A percentile compares a stretch with the other conserved stretches of the same genome.
Conservation (phyloP, 2,329 filamentous ascomycete species). For the Stemphylium lycopersici region DNA sequence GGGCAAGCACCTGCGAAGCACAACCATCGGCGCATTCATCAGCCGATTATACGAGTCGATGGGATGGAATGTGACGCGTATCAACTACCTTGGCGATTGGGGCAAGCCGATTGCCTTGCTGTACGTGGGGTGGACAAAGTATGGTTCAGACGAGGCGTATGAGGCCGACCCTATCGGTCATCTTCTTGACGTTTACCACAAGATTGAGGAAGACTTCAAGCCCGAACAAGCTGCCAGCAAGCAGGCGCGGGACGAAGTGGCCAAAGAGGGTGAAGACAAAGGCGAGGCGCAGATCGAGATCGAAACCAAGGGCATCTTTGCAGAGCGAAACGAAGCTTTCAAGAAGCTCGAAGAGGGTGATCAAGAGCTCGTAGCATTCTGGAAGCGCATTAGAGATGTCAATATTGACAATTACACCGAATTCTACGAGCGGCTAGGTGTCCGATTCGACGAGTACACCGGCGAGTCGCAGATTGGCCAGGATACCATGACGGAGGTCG, state of each 20-base stretch:
- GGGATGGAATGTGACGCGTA: slow-evolving; percentile 66
- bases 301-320: slow-evolving; percentile 40
- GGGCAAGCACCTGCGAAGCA: slow-evolving; percentile 69
- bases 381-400: slow-evolving; percentile 70
- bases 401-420: slow-evolving; percentile 71
- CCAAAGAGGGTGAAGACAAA: slow-evolving; percentile 59
- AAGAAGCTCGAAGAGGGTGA: slow-evolving; percentile 74
- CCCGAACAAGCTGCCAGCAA: slow-evolving; percentile 62
- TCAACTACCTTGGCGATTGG: slow-evolving; percentile 75
- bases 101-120: slow-evolving; percentile 68
- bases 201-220: slow-evolving; percentile 66
- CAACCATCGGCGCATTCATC: slow-evolving; percentile 68
- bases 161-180: slow-evolving; percentile 71
- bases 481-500: slow-evolving; percentile 69
- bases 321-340: slow-evolving; percentile 61
- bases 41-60: slow-evolving; percentile 64
- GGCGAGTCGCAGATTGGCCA: slow-evolving; percentile 76
- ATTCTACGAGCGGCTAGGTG: slow-evolving; percentile 73
- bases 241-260: slow-evolving; percentile 58
- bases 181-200: slow-evolving; percentile 72
- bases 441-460: slow-evolving; percentile 72
- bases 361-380: slow-evolving; percentile 63
- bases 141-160: slow-evolving; percentile 69
- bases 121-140: slow-evolving; percentile 69
- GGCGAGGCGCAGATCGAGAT: slow-evolving; percentile 35